These are phyloP conservation scores for Penstemon newberryi DNA, from an alignment of 257 asterid species.

Conservation along the genomic window DNA sequence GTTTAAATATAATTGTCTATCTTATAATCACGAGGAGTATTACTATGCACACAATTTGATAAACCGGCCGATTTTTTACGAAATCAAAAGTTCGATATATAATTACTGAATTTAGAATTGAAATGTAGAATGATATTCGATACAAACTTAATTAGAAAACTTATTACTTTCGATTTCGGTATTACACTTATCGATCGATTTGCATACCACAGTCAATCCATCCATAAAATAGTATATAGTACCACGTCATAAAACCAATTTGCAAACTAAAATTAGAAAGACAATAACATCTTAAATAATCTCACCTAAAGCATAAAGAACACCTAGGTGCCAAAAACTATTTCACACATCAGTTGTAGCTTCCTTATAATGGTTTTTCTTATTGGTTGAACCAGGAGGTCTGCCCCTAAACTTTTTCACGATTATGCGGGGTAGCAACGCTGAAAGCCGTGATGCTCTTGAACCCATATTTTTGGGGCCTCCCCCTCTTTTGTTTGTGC, in stretches of 20 bases:
- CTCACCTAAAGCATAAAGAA: not conserved
- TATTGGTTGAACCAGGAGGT: conserved; percentile 54
- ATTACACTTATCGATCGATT: not conserved
- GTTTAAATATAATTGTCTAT: too few relatives aligned
- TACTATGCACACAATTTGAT: too few relatives aligned
- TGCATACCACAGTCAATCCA: too few relatives aligned
- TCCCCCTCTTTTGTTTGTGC: conserved; percentile 49
- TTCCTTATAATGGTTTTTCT: conserved; percentile 32
- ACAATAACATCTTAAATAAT: too few relatives aligned
- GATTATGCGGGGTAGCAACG: conserved; percentile 30
- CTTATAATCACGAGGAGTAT: too few relatives aligned
- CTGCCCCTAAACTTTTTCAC: conserved; percentile 52
- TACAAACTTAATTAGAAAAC: not conserved
- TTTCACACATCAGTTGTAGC: conserved; percentile 39
- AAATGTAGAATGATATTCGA: not conserved
- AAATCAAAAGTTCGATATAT: not conserved
- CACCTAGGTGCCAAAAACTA: not conserved
- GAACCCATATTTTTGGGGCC: conserved; percentile 38
- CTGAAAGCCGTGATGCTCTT: conserved; percentile 24
- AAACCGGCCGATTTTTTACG: not conserved
- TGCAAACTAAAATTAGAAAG: too few relatives aligned
- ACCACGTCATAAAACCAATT: too few relatives aligned
- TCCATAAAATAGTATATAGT: too few relatives aligned
- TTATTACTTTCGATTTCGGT: not conserved
- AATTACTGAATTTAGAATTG: not conserved